Evolutionary conservation across 208 protist genomes (phyloP).

Genomic region (Kentomonas sorsogonicus): DNA sequence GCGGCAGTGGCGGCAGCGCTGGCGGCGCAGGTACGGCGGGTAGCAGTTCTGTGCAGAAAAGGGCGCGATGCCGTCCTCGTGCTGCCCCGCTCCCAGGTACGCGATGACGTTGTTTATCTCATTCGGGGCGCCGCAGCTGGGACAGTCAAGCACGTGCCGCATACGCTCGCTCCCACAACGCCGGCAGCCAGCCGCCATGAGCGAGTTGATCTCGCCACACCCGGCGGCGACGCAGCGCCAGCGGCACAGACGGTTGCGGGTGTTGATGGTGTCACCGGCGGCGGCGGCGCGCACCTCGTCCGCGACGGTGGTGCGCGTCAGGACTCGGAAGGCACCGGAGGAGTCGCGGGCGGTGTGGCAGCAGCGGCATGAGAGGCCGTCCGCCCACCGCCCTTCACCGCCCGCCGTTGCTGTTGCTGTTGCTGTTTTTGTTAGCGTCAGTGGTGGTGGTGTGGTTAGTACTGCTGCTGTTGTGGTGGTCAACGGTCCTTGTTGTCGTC

Average conservation of each 20-base stretch:
- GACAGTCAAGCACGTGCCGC: slow-evolving; percentile 36
- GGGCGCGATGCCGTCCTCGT: background rate
- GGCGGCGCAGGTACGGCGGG: slow-evolving; percentile 19
- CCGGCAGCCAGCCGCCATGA: slow-evolving; percentile 43
- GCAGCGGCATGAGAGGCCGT: slow-evolving; percentile 41
- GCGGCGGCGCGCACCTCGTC: slow-evolving; percentile 32
- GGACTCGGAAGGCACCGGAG: slow-evolving; percentile 1
- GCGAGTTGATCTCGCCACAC: slow-evolving; percentile 62
- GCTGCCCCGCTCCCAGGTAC: slow-evolving; percentile 16
- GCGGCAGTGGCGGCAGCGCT: slow-evolving; percentile 36
- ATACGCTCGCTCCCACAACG: slow-evolving; percentile 53
- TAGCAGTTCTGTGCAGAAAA: slow-evolving; percentile 57
- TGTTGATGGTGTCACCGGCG: slow-evolving; percentile 47
- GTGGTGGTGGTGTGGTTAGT: too few relatives aligned
- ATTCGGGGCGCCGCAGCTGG: slow-evolving; percentile 21
- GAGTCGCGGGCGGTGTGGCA: slow-evolving; percentile 14
- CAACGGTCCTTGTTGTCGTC: too few relatives aligned
- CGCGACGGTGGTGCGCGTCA: slow-evolving; percentile 24
- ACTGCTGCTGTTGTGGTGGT: too few relatives aligned
- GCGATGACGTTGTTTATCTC: slow-evolving; percentile 36
- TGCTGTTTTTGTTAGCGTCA: too few relatives aligned
- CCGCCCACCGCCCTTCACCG: too few relatives aligned
- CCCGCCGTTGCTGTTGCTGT: too few relatives aligned
- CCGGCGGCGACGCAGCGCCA: slow-evolving; percentile 66
- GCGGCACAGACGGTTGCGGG: slow-evolving; percentile 43